Percentiles rank a stretch among this genome's conserved stretches.
These are phyloP conservation scores for Rusavskia elegans DNA, from an alignment of 495 filamentous ascomycete species.

Conservation along the genomic window DNA sequence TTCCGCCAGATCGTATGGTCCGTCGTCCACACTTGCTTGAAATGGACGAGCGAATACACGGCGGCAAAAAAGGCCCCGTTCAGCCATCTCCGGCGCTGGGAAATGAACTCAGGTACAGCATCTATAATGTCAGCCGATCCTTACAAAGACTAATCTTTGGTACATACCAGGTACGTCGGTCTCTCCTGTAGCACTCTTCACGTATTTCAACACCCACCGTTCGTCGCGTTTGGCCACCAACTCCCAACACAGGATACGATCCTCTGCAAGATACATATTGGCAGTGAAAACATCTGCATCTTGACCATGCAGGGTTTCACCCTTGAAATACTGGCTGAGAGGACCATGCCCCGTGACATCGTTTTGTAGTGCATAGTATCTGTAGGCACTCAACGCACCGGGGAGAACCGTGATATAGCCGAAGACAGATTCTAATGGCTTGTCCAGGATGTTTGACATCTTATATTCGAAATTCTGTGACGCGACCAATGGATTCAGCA, in stretches of 20 bases:
- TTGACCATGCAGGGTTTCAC: constrained; percentile 89
- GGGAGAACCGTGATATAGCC: constrained; percentile 96
- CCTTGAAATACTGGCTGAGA: constrained; percentile 97
- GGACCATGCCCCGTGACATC: constrained; percentile 91
- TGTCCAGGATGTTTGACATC: constrained; percentile 98
- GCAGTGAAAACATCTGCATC: constrained; percentile 98
- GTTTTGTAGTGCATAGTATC: constrained; percentile 94
- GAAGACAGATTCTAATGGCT: constrained; percentile 92
- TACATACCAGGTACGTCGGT: constrained; percentile 85
- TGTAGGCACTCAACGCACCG: constrained; percentile 85
- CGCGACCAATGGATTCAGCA: constrained; percentile 89
- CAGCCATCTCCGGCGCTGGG: constrained; percentile 87
- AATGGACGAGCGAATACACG: constrained; percentile 93
- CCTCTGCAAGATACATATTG: constrained; percentile 98
- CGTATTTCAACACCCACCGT: constrained; percentile 94
- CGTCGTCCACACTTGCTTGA: constrained; percentile 81
- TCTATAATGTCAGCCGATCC: constrained; percentile 13
- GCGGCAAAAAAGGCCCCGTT: constrained; percentile 99
- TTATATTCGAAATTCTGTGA: constrained; percentile 99
- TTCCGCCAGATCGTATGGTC: constrained; percentile 86
- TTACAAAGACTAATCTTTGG: not conserved
- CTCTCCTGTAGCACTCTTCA: constrained; percentile 87
- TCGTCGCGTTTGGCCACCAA: constrained; percentile 89
- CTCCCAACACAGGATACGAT: constrained; percentile 99
- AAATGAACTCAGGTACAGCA: constrained; percentile 72